phyloP scores from a whole-genome alignment of 1,284 basidiomycete species.

The Taiwanofungus camphoratus region DNA sequence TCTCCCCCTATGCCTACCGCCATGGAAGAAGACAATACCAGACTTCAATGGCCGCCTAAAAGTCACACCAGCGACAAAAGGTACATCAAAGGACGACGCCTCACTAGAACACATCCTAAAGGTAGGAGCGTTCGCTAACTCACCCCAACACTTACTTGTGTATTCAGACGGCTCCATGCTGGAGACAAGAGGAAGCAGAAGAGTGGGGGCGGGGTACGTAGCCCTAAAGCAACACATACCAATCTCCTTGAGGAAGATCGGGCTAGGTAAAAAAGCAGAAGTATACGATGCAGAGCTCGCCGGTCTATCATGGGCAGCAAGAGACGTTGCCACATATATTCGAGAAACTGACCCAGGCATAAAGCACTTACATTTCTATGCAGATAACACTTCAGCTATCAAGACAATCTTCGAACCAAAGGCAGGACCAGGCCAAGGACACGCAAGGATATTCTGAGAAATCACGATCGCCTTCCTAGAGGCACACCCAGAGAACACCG shows the following conservation, averaged over 20 bases:
- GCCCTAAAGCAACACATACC: not conserved
- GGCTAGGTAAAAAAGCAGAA: not conserved
- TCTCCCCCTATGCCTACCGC: not conserved
- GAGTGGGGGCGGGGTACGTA: not conserved
- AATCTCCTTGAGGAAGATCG: not conserved
- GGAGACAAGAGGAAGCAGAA: not conserved
- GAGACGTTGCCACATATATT: not conserved
- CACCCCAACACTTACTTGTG: not conserved
- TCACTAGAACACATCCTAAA: not conserved
- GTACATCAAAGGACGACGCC: not conserved
- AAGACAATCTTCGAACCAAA: not conserved
- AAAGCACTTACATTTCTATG: conserved; percentile 1
- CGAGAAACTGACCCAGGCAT: not conserved
- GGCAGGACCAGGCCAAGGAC: not conserved
- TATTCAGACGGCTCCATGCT: conserved; percentile 1
- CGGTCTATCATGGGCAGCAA: not conserved
- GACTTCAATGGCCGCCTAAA: not conserved
- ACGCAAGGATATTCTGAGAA: not conserved
- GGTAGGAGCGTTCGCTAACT: not conserved
- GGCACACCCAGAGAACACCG: conserved; percentile 1
- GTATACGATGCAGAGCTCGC: not conserved
- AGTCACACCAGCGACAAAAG: not conserved
- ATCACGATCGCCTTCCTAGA: not conserved
- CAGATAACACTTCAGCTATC: not conserved
- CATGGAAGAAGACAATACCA: not conserved